Evolutionary conservation across 2,329 filamentous ascomycete genomes (phyloP), one percentile per base, ranked within the genome.

Genomic region (Colletotrichum sp.): DNA sequence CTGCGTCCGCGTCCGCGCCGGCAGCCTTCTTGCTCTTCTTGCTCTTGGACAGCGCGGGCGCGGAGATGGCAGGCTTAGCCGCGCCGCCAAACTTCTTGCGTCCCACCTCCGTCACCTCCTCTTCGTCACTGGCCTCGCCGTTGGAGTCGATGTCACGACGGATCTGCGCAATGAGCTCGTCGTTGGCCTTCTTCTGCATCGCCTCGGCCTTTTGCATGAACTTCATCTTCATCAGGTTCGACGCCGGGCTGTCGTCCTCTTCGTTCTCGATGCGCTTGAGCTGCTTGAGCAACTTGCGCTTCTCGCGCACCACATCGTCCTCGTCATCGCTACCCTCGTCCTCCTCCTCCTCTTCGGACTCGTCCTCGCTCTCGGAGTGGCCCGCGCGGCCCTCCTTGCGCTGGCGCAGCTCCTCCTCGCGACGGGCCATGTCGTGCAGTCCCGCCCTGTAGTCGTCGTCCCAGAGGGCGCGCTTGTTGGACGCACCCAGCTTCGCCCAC

Each of bases 141-240:
- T 91, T 88, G 7, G 92, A 93, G 32, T 93, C 92, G 57, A 98
- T 87, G 64, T 96, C 94, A 72, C 92, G 91, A 65, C 93, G 90
- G 65, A 98, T 91, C 79, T 92, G 89, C 57, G 88, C 89, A 15
- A 95, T 86, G 72, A 95, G 91, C 72, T 94, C 94, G 80, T 98
- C 95, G 79, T 98, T 98, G 73, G 92, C 91, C 77, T 93, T 91
- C 83, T 93, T 96, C 80, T 92, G 92, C 48, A 92, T 89, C 32
- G 93, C 94, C 81, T 98, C 96, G 2, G 96, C 95, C 79, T 94
- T 95, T 80, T 94, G 92, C 97, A 99, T 98, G 83, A 99, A 99
- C 77, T 95, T 95, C 93, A 99, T 95, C 68, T 91, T 90, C 84
- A 95, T 92, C 8, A 99, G 86, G 79, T 92, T 93, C 16, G 93